Evolutionary conservation across 768 basidiomycete species (phyloP).

Genomic region (Sporobolomyces pararoseus): DNA sequence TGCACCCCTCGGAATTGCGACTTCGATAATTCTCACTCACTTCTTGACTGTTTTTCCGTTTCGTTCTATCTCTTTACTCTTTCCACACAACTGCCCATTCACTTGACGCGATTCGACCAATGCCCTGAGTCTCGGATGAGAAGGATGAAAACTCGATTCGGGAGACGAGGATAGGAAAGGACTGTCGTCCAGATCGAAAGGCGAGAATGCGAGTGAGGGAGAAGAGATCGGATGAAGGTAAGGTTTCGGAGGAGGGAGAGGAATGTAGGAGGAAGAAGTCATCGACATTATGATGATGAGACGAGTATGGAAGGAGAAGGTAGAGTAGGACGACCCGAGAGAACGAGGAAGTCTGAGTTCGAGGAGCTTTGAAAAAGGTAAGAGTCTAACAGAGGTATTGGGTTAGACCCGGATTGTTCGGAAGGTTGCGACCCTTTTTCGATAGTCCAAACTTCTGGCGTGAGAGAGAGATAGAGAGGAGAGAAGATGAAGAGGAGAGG

Average conservation of each 20-base stretch:
- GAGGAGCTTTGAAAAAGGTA: too few species aligned
- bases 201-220: not conserved
- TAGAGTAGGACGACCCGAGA: not conserved
- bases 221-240: not conserved
- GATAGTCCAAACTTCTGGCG: too few species aligned
- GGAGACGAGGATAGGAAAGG: not conserved
- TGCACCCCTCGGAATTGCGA: too few species aligned
- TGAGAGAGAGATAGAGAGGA: not conserved
- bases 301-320: not conserved
- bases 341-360: not conserved
- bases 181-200: conserved; percentile 6
- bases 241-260: not conserved
- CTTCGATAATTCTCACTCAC: too few species aligned
- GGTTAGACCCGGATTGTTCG: too few species aligned
- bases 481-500: not conserved
- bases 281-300: not conserved
- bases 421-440: too few species aligned
- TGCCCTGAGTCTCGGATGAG: conserved; percentile 1
- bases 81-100: too few species aligned
- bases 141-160: conserved; percentile 14
- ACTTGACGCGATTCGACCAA: conserved; percentile 3
- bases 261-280: not conserved
- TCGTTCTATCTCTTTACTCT: too few species aligned
- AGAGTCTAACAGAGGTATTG: too few species aligned
- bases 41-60: too few species aligned